Evolutionary conservation across 83 land plant species (phyloP), one percentile per base, ranked within the genome.

Genomic region (Diphasiastrum complanatum): DNA sequence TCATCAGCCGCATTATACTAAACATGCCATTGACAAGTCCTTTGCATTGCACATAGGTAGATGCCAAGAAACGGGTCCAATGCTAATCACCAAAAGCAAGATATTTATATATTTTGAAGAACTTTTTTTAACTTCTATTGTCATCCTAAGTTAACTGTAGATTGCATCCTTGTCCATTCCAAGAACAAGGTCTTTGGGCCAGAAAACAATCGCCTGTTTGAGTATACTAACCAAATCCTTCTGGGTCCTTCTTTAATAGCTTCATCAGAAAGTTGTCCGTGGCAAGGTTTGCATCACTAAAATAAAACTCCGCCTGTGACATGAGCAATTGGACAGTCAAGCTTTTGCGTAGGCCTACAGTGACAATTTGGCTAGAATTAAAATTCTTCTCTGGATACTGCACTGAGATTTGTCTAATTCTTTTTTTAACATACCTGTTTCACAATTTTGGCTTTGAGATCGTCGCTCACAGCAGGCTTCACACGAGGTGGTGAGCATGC

Each of bases 151-250:
- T n/a, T n/a, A n/a, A n/a, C n/a, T n/a, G n/a, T n/a, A n/a, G n/a
- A n/a, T n/a, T n/a, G n/a, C n/a, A n/a, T n/a, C n/a, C n/a, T n/a
- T n/a, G n/a, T n/a, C n/a, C n/a, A n/a, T n/a, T n/a, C n/a, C n/a
- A n/a, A n/a, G n/a, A n/a, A n/a, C n/a, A n/a, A n/a, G n/a, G n/a
- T n/a, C n/a, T n/a, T n/a, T n/a, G n/a, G n/a, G n/a, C n/a, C n/a
- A n/a, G n/a, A n/a, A n/a, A n/a, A n/a, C n/a, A n/a, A n/a, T n/a
- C n/a, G n/a, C n/a, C n/a, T n/a, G n/a, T n/a, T n/a, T n/a, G n/a
- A n/a, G n/a, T n/a, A n/a, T n/a, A n/a, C n/a, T n/a, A n/a, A 91
- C 97, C 97, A 74, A 78, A 91, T 1, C 97, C 97, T 58, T 83
- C 83, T 32, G 79, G 80, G 66, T 86, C 73, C 67, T 82, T 87